A percentile compares a stretch with the other conserved stretches of the same genome.
These are phyloP conservation scores for Picochlorum sp. DNA, from an alignment of 139 green algal species.

Conservation along the genomic window DNA sequence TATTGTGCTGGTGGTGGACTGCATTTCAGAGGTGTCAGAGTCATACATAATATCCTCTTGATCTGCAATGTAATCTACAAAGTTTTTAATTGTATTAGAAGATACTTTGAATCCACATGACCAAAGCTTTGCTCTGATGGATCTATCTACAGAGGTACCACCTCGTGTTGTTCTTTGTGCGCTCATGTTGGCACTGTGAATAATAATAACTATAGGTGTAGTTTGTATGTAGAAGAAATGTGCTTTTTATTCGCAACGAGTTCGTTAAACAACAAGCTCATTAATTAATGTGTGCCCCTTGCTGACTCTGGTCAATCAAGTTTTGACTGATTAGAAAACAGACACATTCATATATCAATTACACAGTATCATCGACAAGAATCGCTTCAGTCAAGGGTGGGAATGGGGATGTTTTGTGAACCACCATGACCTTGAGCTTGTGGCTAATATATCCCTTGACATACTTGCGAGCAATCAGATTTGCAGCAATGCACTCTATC, in stretches of 20 bases:
- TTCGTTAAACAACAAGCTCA: too few species aligned
- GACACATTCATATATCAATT: not conserved
- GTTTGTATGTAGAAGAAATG: too few species aligned
- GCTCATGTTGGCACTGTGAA: too few species aligned
- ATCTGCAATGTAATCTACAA: not conserved
- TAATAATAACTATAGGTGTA: too few species aligned
- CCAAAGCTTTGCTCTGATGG: slow-evolving; percentile 1
- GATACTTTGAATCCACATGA: not conserved
- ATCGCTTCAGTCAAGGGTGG: slow-evolving; percentile 8
- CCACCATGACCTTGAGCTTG: slow-evolving; percentile 54
- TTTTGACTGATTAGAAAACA: too few species aligned
- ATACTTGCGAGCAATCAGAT: slow-evolving; percentile 75
- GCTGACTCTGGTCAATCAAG: not conserved
- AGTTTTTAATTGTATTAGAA: slow-evolving; percentile 7
- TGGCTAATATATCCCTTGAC: slow-evolving; percentile 82
- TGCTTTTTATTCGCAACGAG: too few species aligned
- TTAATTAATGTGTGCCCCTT: not conserved
- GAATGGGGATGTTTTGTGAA: slow-evolving; percentile 41
- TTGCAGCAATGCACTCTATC: slow-evolving; percentile 77
- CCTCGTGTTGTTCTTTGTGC: not conserved
- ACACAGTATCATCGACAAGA: not conserved
- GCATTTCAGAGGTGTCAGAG: too few species aligned
- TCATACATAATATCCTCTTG: not conserved
- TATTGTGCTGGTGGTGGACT: too few species aligned
- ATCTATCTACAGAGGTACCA: not conserved